Conservation (phyloP, 768 basidiomycete genomes). For the Leccinum imitatum region DNA sequence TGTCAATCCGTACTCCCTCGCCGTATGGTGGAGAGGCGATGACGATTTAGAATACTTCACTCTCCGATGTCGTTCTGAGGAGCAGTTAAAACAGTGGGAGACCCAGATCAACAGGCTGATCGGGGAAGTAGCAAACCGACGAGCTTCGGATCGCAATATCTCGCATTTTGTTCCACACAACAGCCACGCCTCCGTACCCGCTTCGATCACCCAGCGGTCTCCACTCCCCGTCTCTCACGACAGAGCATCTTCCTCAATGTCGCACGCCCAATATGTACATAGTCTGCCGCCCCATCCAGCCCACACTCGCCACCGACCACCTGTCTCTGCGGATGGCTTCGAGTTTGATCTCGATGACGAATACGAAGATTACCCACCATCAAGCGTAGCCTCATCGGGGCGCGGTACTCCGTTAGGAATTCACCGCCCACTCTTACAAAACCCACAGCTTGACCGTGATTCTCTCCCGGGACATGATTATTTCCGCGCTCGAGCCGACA, state of each 20-base stretch:
- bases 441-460: slow-evolving; percentile 60
- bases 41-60: slow-evolving; percentile 93
- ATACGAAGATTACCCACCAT: slow-evolving; percentile 69
- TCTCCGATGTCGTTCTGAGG: slow-evolving; percentile 88
- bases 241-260: slow-evolving; percentile 36
- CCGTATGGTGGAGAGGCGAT: slow-evolving; percentile 94
- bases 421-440: slow-evolving; percentile 57
- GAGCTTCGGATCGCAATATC: slow-evolving; percentile 63
- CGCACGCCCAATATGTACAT: slow-evolving; percentile 32
- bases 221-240: slow-evolving; percentile 38
- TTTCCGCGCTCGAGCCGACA: slow-evolving; percentile 69
- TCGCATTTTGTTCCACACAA: slow-evolving; percentile 48
- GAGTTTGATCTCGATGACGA: slow-evolving; percentile 75
- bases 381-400: slow-evolving; percentile 51
- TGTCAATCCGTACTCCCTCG: slow-evolving; percentile 70
- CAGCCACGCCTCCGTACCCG: slow-evolving; percentile 42
- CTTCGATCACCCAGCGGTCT: slow-evolving; percentile 34
- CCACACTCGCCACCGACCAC: slow-evolving; percentile 37
- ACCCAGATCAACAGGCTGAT: slow-evolving; percentile 85
- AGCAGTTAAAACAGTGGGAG: slow-evolving; percentile 93
- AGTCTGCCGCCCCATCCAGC: slow-evolving; percentile 34
- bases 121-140: slow-evolving; percentile 66
- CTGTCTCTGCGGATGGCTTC: slow-evolving; percentile 66
- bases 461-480: slow-evolving; percentile 46
- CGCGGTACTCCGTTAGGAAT: slow-evolving; percentile 71